phyloP scores from a whole-genome alignment of 352 stramenopile genomes.

The Pythium grandisporangium region DNA sequence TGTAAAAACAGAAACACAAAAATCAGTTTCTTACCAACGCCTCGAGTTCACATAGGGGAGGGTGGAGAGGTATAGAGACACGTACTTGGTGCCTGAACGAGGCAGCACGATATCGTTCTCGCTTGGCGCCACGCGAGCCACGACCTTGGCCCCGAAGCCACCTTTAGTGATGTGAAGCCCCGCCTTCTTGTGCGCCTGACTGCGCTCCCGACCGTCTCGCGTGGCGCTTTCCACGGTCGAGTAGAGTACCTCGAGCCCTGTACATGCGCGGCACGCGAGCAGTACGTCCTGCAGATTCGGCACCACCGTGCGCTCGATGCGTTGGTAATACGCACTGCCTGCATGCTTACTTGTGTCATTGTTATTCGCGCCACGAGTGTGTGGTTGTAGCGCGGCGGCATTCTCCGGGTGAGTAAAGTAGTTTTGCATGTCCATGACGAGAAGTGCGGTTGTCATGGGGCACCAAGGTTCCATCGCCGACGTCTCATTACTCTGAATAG shows the following conservation, averaged over 20 bases:
- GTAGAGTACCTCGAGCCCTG: slow-evolving; percentile 82
- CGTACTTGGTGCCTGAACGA: slow-evolving; percentile 72
- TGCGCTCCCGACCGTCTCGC: slow-evolving; percentile 73
- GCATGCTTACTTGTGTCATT: slow-evolving; percentile 10
- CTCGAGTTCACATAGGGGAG: not conserved
- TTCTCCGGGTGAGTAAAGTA: slow-evolving; percentile 39
- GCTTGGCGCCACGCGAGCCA: slow-evolving; percentile 29
- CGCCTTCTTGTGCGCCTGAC: slow-evolving; percentile 80
- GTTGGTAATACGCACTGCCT: slow-evolving; percentile 32
- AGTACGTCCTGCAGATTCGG: slow-evolving; percentile 54
- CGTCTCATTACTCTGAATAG: not conserved
- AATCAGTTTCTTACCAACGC: not conserved
- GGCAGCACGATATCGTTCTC: slow-evolving; percentile 79
- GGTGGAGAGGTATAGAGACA: not conserved
- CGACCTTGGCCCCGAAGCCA: slow-evolving; percentile 63
- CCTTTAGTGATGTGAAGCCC: slow-evolving; percentile 63
- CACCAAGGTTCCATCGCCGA: slow-evolving; percentile 33
- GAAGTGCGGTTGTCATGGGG: slow-evolving; percentile 49
- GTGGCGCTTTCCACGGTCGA: slow-evolving; percentile 86
- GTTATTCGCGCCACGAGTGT: not conserved
- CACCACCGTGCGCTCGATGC: slow-evolving; percentile 36
- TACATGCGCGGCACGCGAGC: slow-evolving; percentile 30
- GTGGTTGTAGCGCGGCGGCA: slow-evolving; percentile 10
- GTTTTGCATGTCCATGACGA: slow-evolving; percentile 66
- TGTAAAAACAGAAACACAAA: slow-evolving; percentile 1